Evolutionary conservation across 768 basidiomycete genomes (phyloP).

Genomic region (Boletus rubescentipes): DNA sequence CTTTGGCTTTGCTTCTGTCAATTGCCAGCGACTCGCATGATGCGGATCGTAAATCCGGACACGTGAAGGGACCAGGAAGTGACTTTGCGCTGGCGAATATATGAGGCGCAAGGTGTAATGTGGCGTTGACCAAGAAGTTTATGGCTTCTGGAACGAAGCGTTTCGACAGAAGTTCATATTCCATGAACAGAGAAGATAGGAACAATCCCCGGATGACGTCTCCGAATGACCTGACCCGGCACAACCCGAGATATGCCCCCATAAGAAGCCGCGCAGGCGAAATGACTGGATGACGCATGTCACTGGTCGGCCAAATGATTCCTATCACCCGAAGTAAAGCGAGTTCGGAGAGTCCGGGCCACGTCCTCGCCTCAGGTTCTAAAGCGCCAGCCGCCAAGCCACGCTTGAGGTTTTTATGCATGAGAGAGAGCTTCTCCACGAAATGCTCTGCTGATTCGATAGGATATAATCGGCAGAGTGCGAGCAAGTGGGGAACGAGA

Average conservation of each 20-base stretch:
- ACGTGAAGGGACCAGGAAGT: conserved; percentile 70
- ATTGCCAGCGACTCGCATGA: conserved; percentile 42
- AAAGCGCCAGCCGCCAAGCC: conserved; percentile 74
- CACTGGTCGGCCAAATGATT: conserved; percentile 88
- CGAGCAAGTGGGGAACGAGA: conserved; percentile 75
- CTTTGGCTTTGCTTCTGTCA: conserved; percentile 38
- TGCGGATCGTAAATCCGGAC: conserved; percentile 64
- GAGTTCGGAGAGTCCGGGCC: conserved; percentile 85
- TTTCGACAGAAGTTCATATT: conserved; percentile 85
- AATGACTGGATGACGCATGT: conserved; percentile 86
- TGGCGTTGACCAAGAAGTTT: conserved; percentile 72
- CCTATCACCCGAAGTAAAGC: conserved; percentile 79
- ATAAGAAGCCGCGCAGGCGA: conserved; percentile 86
- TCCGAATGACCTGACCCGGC: conserved; percentile 67
- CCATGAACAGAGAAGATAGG: conserved; percentile 77
- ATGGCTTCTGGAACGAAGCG: conserved; percentile 86
- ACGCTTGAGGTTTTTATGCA: conserved; percentile 91
- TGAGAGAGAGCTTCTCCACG: conserved; percentile 76
- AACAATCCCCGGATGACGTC: conserved; percentile 89
- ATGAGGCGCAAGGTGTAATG: conserved; percentile 75
- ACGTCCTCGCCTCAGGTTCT: conserved; percentile 67
- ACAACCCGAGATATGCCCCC: conserved; percentile 86
- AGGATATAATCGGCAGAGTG: conserved; percentile 80
- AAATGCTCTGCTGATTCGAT: conserved; percentile 76
- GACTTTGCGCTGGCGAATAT: conserved; percentile 41